These are phyloP conservation scores for Naganishia friedmannii DNA, from an alignment of 768 basidiomycete genomes.

Conservation along the genomic window DNA sequence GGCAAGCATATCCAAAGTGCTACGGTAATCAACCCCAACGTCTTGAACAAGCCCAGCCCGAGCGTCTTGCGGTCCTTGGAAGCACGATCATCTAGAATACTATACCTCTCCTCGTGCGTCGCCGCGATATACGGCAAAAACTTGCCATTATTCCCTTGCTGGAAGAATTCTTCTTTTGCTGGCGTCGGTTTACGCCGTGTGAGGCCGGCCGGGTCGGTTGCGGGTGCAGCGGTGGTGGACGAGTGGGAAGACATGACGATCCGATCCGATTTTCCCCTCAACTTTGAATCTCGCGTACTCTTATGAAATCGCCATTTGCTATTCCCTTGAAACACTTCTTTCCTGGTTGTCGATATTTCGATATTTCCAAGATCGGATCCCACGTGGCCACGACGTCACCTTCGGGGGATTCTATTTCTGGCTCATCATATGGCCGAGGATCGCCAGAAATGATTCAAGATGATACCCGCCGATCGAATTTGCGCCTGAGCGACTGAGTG, in stretches of 20 bases:
- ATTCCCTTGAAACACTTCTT: not conserved
- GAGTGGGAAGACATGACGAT: not conserved
- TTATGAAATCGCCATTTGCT: not conserved
- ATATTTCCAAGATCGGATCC: not conserved
- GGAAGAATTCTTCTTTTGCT: slow-evolving; percentile 9
- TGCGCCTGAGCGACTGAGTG: too few relatives aligned
- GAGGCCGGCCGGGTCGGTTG: not conserved
- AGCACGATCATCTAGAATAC: not conserved
- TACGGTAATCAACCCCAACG: slow-evolving; percentile 24
- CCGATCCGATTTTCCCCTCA: too few relatives aligned
- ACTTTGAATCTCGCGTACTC: not conserved
- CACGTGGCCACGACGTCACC: slow-evolving; percentile 8
- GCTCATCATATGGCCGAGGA: not conserved
- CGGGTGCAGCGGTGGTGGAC: not conserved
- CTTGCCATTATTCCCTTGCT: slow-evolving; percentile 8
- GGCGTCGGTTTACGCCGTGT: not conserved
- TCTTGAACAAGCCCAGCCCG: slow-evolving; percentile 25
- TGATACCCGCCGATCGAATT: not conserved
- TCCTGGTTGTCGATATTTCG: not conserved
- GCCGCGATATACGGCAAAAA: slow-evolving; percentile 15
- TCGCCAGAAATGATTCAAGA: not conserved
- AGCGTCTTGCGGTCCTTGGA: slow-evolving; percentile 24
- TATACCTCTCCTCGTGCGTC: slow-evolving; percentile 8
- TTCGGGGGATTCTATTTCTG: not conserved
- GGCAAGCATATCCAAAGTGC: slow-evolving; percentile 12